A percentile compares a stretch with the other conserved stretches of the same genome.
phyloP scores from a whole-genome alignment of 495 filamentous ascomycete genomes.

The Penicillium tannophilum region DNA sequence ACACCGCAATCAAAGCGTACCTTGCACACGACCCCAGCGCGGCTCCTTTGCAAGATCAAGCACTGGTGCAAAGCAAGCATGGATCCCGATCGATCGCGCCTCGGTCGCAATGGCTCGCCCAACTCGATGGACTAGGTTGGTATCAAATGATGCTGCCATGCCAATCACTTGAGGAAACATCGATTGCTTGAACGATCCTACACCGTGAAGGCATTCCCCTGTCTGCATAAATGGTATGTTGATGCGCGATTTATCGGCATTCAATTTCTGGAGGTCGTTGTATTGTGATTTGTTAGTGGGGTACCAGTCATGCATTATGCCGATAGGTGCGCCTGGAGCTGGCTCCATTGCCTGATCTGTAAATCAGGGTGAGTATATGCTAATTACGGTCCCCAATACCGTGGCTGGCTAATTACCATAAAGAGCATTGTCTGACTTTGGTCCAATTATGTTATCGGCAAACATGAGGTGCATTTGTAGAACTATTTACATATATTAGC shows the following conservation, averaged over 20 bases:
- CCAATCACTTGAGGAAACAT: conserved; percentile 15
- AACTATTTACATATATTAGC: conserved; percentile 17
- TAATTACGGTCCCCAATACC: background rate
- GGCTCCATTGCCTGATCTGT: conserved; percentile 12
- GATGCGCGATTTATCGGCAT: conserved; percentile 4
- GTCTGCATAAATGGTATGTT: conserved; percentile 14
- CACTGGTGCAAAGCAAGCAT: conserved; percentile 14
- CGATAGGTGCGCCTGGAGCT: conserved; percentile 11
- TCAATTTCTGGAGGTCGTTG: conserved; percentile 11
- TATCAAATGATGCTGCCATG: conserved; percentile 15
- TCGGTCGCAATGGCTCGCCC: conserved; percentile 13
- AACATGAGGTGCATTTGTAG: conserved; percentile 49
- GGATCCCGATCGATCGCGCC: conserved; percentile 14
- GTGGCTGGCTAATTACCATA: conserved; percentile 34
- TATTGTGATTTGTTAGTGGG: conserved; percentile 16
- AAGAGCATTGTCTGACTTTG: conserved; percentile 40
- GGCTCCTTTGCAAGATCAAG: conserved; percentile 18
- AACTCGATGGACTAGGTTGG: conserved; percentile 8
- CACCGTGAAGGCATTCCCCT: conserved; percentile 14
- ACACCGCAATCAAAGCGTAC: too few species aligned
- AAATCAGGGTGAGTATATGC: background rate
- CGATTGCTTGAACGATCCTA: conserved; percentile 17
- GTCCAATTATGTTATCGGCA: conserved; percentile 43
- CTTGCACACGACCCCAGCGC: conserved; percentile 14
- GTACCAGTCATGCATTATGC: conserved; percentile 18